Percentiles rank a stretch among this genome's conserved stretches.
These are phyloP conservation scores for Lavandula angustifolia DNA, from an alignment of 257 asterid species.

Conservation along the genomic window DNA sequence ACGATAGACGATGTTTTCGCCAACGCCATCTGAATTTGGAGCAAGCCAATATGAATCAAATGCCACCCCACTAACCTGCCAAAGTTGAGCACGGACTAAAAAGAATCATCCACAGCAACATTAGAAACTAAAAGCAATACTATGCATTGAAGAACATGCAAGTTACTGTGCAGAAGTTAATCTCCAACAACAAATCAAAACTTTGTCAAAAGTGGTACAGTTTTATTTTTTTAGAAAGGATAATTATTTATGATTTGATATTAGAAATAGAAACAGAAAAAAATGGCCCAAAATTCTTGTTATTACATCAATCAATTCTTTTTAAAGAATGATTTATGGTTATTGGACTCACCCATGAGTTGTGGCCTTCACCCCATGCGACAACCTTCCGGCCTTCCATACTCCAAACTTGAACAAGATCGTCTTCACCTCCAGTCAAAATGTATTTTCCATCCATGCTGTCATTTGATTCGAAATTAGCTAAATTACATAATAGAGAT, in stretches of 20 bases:
- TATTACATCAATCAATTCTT: background rate
- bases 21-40: slow-evolving; percentile 83
- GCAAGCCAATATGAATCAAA: slow-evolving; percentile 95
- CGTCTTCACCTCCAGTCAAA: slow-evolving; percentile 99
- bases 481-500: slow-evolving; percentile 37
- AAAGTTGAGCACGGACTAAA: slow-evolving; percentile 29
- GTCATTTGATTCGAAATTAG: slow-evolving; percentile 53
- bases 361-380: slow-evolving; percentile 99
- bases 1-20: slow-evolving; percentile 85
- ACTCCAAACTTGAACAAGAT: slow-evolving; percentile 99
- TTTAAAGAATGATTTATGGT: slow-evolving; percentile 1
- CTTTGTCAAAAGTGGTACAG: background rate
- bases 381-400: slow-evolving; percentile 95
- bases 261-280: slow-evolving; percentile 6
- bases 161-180: background rate
- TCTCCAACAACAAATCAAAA: background rate
- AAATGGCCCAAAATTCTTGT: slow-evolving; percentile 1
- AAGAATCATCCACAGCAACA: slow-evolving; percentile 23
- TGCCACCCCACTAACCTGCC: slow-evolving; percentile 98
- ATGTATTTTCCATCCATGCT: slow-evolving; percentile 97
- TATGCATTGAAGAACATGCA: background rate
- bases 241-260: background rate
- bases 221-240: background rate
- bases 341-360: slow-evolving; percentile 82
- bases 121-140: slow-evolving; percentile 18